Evolutionary conservation across 768 basidiomycete genomes (phyloP).

Genomic region (Postia placenta): DNA sequence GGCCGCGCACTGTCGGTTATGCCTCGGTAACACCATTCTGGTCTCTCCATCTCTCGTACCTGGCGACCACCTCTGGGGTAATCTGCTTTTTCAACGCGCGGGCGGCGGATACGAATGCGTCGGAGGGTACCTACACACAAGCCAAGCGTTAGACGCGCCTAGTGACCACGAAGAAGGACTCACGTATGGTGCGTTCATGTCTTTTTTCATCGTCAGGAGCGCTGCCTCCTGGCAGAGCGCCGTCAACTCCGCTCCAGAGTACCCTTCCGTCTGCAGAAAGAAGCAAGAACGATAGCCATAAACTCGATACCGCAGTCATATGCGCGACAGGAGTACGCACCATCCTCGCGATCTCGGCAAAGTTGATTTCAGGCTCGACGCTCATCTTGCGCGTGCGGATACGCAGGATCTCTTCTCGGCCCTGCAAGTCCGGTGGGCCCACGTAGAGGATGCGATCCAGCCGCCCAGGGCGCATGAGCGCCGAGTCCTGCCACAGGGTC

Average conservation of each 20-base stretch:
- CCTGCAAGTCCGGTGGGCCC: conserved; percentile 79
- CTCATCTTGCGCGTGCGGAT: conserved; percentile 80
- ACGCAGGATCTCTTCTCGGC: conserved; percentile 77
- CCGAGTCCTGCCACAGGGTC: conserved; percentile 64
- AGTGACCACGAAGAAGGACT: conserved; percentile 21
- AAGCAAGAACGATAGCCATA: not conserved
- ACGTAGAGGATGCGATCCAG: conserved; percentile 93
- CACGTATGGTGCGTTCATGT: conserved; percentile 75
- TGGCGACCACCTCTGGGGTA: conserved; percentile 69
- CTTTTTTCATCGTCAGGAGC: conserved; percentile 80
- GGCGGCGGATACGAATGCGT: conserved; percentile 72
- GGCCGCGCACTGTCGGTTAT: too few species aligned
- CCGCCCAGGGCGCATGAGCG: conserved; percentile 90
- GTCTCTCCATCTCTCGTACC: conserved; percentile 66
- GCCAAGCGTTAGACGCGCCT: not conserved
- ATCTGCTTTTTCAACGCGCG: conserved; percentile 71
- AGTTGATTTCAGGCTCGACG: conserved; percentile 62
- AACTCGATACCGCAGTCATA: not conserved
- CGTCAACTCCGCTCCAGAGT: conserved; percentile 92
- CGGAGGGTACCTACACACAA: conserved; percentile 57
- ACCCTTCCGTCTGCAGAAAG: conserved; percentile 78
- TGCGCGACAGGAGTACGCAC: conserved; percentile 34
- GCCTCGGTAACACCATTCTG: conserved; percentile 14
- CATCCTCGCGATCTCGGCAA: conserved; percentile 60
- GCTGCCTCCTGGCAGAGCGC: conserved; percentile 97